Evolutionary conservation across 768 basidiomycete genomes (phyloP), one percentile per base, ranked within the genome.

Genomic region (Lactarius psammicola): DNA sequence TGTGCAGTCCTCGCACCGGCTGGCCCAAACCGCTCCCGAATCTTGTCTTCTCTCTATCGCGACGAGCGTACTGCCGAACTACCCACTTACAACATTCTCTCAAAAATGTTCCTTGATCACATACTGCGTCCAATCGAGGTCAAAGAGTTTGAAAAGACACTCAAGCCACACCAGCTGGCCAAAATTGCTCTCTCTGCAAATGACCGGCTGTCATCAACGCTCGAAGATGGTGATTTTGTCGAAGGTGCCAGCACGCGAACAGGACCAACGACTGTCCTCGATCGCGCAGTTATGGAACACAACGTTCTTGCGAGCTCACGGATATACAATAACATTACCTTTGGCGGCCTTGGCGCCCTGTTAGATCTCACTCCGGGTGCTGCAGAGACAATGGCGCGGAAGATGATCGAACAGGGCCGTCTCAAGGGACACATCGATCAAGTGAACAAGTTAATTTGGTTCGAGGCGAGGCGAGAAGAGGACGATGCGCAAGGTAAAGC

Each of bases 61-160:
- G 97, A 99, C 74, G 97, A 98, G 73, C 88, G 97, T 44, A 88
- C 93, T 0, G 72, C 81, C 31, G 86, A 91, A 28, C 85, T 96
- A 3, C 84, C 88, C 8, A 88, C 90, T 15, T 89, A 88, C 79
- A 90, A 92, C 73, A 95, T 99, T 75, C 86, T 99, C 30, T 88
- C 90, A 42, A 98, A 98, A 75, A 98, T 98, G 96, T 95, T 97
- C 78, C 87, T 98, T 68, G 97, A 98, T 74, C 95, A 94, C 70
- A 98, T 99, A 74, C 85, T 99, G 58, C 90, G 95, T 53, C 83
- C 94, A 1, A 81, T 85, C 54, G 96, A 99, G 78, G 85, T 98
- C 62, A 87, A 91, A 73, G 88, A 88, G 56, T 99, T 99, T 74
- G 93, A 95, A 75, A 82, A 81, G 53, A 89, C 87, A 3, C 85